phyloP scores from a whole-genome alignment of 306 rosid genomes.

The Cyclanthera cordifolia region DNA sequence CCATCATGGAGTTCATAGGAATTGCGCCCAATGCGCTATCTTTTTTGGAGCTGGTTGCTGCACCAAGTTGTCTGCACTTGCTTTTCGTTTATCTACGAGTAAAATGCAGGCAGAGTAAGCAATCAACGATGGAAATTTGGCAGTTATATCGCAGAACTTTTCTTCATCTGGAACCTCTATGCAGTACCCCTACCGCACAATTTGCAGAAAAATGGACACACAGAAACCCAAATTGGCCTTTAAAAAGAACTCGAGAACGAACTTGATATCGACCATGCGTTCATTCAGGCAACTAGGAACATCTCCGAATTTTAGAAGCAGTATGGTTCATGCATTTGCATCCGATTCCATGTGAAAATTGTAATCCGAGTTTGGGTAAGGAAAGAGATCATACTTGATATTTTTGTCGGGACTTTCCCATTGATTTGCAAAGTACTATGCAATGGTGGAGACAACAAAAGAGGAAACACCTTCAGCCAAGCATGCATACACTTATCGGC shows the following conservation, averaged over 20 bases:
- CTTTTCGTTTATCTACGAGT: conserved; percentile 54
- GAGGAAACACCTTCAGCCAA: conserved; percentile 31
- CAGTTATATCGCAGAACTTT: neutral
- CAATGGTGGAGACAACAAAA: conserved; percentile 35
- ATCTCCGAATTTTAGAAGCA: neutral
- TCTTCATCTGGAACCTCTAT: neutral
- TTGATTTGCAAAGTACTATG: conserved; percentile 25
- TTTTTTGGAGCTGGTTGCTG: conserved; percentile 66
- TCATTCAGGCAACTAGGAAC: neutral
- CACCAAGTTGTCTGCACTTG: conserved; percentile 51
- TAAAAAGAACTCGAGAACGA: neutral
- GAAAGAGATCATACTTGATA: conserved; percentile 33
- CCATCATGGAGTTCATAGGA: conserved; percentile 67
- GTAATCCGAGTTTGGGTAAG: neutral
- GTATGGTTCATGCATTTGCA: neutral
- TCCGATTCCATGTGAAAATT: neutral
- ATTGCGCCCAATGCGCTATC: conserved; percentile 40
- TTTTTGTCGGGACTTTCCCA: conserved; percentile 31
- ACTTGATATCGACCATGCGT: neutral
- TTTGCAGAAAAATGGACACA: neutral
- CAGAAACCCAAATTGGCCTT: neutral
- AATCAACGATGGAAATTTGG: neutral
- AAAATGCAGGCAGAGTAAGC: neutral
- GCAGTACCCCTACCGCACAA: neutral
- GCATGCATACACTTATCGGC: conserved; percentile 63